Base-by-base conservation (phyloP, 768 basidiomycete genomes). In the Suillus alpinus region DNA sequence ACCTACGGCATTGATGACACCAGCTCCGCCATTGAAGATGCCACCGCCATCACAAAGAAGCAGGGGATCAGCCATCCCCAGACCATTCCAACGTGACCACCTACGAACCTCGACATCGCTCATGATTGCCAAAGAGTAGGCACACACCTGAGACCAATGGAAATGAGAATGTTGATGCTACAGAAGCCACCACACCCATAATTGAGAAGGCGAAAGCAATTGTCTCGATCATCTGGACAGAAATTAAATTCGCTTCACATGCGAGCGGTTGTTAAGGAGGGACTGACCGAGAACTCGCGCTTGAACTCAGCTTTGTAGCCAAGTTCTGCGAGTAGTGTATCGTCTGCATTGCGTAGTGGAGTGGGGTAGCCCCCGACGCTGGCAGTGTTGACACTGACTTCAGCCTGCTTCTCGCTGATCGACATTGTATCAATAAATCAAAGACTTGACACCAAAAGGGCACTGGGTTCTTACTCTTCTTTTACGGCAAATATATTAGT, bases 51-150 rank as follows among this genome's bases (percentile, higher is more conserved):
- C 31, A 90, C 89, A 62, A 90, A 90, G 50, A 86, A 73, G 64
- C 79, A 80, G 6, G 88, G 89, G 64, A 89, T 87, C 31, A 89
- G 73, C 89, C 88, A 91, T 40, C 88, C 89, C 76, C 85, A 90
- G 20, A 89, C 82, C 81, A 91, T 84, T 16, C 89, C 89, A 26
- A 88, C 87, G 72, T 91, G 88, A 3, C 89, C 89, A 58, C 89
- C 89, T 85, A 56, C 12, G 7, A 0, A 34, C 49, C 31, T 58
- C 56, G 36, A 20, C 43, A 58, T 57, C 37, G 51, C 3, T 18
- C 12, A 47, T n/a, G 23, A 2, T 37, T 20, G 40, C 31, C 31
- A 29, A 59, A 34, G 12, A 23, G 41, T 31, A 50, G 34, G 13
- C 16, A 67, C 79, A n/a, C 59, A 85, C 86, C 86, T 59, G 84